A percentile compares a stretch with the other conserved stretches of the same genome.
Evolutionary conservation across 2,329 filamentous ascomycete species (phyloP).

Genomic region (Sporothrix euskadiensis): DNA sequence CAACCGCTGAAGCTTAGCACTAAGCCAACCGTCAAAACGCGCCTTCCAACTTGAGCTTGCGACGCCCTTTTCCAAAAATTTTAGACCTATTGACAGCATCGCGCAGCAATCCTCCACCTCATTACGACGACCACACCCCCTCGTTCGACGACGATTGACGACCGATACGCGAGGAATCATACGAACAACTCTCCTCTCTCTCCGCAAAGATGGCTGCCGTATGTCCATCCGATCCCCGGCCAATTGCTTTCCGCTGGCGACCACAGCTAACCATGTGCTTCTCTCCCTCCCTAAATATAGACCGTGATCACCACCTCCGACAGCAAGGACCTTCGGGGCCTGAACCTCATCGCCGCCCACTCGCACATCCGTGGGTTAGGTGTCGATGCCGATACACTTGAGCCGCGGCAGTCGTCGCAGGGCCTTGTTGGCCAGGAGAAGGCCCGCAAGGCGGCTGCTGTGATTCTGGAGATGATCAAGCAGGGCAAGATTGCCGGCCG

Average conservation of each 20-base stretch:
- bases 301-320: constrained; percentile 80
- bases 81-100: constrained; percentile 10
- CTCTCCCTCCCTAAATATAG: constrained; percentile 39
- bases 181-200: not conserved
- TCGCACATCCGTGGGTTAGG: constrained; percentile 96
- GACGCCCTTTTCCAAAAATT: constrained; percentile 19
- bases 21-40: not conserved
- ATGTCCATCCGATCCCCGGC: constrained; percentile 15
- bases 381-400: constrained; percentile 86
- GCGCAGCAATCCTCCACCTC: not conserved
- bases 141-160: constrained; percentile 11
- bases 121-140: not conserved
- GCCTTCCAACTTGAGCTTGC: constrained; percentile 1
- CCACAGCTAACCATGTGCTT: not conserved
- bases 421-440: constrained; percentile 95
- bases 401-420: constrained; percentile 81
- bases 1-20: not conserved
- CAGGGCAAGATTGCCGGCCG: constrained; percentile 97
- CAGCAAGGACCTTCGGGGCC: constrained; percentile 90
- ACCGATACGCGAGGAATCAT: not conserved
- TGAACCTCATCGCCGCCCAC: constrained; percentile 97
- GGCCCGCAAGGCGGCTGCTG: constrained; percentile 91
- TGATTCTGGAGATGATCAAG: constrained; percentile 98
- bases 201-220: constrained; percentile 30
- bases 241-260: not conserved